phyloP scores from a whole-genome alignment of 2,329 filamentous ascomycete species.

The Claviceps humidiphila region DNA sequence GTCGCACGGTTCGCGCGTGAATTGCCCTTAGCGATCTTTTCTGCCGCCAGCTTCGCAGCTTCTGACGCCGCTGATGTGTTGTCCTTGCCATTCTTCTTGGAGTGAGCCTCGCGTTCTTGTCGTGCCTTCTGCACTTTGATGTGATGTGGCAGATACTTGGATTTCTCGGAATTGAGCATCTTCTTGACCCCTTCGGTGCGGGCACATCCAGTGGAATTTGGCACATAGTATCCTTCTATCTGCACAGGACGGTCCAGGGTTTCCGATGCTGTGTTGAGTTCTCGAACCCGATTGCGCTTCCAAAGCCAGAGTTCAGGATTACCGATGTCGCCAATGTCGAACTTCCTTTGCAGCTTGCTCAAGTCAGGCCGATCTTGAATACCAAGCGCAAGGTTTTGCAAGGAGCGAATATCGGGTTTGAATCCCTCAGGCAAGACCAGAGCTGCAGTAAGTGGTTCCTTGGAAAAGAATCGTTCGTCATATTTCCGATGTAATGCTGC shows the following conservation, averaged over 20 bases:
- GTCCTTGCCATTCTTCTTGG: constrained; percentile 54
- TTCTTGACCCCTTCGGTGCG: constrained; percentile 89
- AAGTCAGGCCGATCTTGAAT: constrained; percentile 35
- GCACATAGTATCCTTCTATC: constrained; percentile 63
- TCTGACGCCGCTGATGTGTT: constrained; percentile 53
- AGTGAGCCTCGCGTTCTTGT: constrained; percentile 75
- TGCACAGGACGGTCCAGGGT: constrained; percentile 20
- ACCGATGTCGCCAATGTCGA: constrained; percentile 28
- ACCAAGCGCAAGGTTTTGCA: constrained; percentile 31
- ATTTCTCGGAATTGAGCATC: constrained; percentile 94
- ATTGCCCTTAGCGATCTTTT: constrained; percentile 77
- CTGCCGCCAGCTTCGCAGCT: constrained; percentile 58
- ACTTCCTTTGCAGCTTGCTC: constrained; percentile 34
- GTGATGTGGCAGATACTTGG: constrained; percentile 92
- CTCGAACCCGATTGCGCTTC: constrained; percentile 40
- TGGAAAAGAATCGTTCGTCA: constrained; percentile 36
- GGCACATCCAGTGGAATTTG: constrained; percentile 72
- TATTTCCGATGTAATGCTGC: constrained; percentile 36
- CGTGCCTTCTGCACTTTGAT: constrained; percentile 88
- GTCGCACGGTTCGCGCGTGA: constrained; percentile 91
- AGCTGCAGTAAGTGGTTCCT: constrained; percentile 30
- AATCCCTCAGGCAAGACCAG: constrained; percentile 32
- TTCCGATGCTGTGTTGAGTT: constrained; percentile 33
- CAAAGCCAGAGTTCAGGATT: constrained; percentile 44
- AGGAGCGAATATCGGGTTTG: constrained; percentile 30